phyloP scores from a whole-genome alignment of 441 rosid genomes.

The Erodium texanum region DNA sequence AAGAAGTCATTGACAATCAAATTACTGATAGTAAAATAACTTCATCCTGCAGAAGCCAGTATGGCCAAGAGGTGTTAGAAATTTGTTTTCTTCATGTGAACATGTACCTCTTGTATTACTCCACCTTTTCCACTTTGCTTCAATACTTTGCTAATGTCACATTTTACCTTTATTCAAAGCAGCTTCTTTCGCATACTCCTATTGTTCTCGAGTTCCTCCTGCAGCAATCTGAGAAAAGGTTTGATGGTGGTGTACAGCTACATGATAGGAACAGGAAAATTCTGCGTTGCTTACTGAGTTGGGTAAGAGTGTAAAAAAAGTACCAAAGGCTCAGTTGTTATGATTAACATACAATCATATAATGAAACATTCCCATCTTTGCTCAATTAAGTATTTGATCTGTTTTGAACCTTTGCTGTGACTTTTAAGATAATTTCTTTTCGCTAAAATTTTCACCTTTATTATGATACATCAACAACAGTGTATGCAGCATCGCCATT shows the following conservation, averaged over 20 bases:
- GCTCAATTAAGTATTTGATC: neutral
- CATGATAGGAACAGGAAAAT: constrained; percentile 67
- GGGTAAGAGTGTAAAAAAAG: constrained; percentile 53
- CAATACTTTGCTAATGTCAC: constrained; percentile 5
- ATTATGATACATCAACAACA: neutral
- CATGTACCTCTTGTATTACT: neutral
- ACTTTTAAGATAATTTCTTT: neutral
- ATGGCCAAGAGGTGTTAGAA: constrained; percentile 61
- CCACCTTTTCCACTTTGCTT: neutral
- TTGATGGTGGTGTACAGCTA: constrained; percentile 38
- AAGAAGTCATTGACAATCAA: constrained; percentile 74
- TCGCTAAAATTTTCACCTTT: neutral
- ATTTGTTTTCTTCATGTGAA: constrained; percentile 9
- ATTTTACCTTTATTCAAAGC: constrained; percentile 17
- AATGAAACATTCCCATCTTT: neutral
- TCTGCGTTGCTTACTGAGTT: constrained; percentile 86
- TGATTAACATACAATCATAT: neutral
- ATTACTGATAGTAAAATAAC: constrained; percentile 43
- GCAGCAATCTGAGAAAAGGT: constrained; percentile 66
- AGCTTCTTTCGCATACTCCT: constrained; percentile 79
- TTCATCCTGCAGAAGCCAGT: constrained; percentile 50
- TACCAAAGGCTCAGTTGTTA: neutral
- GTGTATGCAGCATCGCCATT: neutral
- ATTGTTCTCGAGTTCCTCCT: constrained; percentile 82
- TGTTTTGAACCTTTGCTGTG: neutral